phyloP scores from a whole-genome alignment of 805 yeast genomes.

The Clavispora asparagi region DNA sequence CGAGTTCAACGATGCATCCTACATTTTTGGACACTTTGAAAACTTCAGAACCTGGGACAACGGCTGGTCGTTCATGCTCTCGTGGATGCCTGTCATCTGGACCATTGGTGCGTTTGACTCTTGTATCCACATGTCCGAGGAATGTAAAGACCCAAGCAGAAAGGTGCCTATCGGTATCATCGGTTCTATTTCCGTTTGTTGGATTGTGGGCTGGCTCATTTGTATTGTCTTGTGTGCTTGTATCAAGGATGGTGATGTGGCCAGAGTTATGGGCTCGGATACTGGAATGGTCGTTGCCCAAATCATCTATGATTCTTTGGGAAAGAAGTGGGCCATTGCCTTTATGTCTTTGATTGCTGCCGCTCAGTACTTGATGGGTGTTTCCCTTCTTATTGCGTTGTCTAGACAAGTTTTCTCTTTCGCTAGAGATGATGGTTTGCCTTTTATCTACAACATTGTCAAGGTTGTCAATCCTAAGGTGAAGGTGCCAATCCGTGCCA shows the following conservation, averaged over 20 bases:
- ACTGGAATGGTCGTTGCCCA: slow-evolving; percentile 63
- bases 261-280: slow-evolving; percentile 12
- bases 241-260: slow-evolving; percentile 37
- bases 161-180: slow-evolving; percentile 64
- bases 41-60: slow-evolving; percentile 50
- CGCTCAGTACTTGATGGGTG: slow-evolving; percentile 63
- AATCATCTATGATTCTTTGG: slow-evolving; percentile 54
- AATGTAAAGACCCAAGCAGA: slow-evolving; percentile 56
- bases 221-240: slow-evolving; percentile 38
- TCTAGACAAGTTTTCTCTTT: slow-evolving; percentile 72
- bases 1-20: slow-evolving; percentile 43
- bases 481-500: slow-evolving; percentile 61
- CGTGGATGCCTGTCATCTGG: slow-evolving; percentile 65
- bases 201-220: slow-evolving; percentile 46
- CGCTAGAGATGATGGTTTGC: slow-evolving; percentile 71
- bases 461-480: slow-evolving; percentile 51
- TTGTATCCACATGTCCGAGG: slow-evolving; percentile 66
- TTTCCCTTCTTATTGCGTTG: slow-evolving; percentile 54
- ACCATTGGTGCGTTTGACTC: slow-evolving; percentile 67
- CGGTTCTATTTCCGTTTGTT: slow-evolving; percentile 51
- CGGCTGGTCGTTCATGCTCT: slow-evolving; percentile 50
- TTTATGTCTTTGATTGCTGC: slow-evolving; percentile 51
- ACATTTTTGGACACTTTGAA: slow-evolving; percentile 48
- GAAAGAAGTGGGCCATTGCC: slow-evolving; percentile 43
- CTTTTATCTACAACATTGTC: slow-evolving; percentile 27